A percentile compares a stretch with the other conserved stretches of the same genome.
Evolutionary conservation across 1,139 yeast species (phyloP).

Genomic region (Geotrichum histeridarum): DNA sequence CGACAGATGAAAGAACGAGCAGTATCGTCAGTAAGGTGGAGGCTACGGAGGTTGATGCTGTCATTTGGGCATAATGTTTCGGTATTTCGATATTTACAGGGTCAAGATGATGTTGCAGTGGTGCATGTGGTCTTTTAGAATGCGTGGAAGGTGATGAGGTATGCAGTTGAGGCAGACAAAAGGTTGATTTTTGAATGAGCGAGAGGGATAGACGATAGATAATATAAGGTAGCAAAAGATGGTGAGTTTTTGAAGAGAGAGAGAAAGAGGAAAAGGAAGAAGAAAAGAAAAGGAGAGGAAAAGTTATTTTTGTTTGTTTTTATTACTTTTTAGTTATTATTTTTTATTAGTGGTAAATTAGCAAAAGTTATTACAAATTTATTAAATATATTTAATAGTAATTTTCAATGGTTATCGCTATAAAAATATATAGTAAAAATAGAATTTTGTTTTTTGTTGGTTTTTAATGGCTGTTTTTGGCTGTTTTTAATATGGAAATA

Average conservation of each 20-base stretch:
- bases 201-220: neutral
- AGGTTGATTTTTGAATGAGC: constrained; percentile 1
- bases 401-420: no score
- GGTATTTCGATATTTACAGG: neutral
- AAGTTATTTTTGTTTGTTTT: neutral
- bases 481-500: no score
- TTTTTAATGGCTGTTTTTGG: no score
- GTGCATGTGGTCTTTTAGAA: neutral
- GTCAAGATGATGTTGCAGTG: neutral
- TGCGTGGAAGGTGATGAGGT: neutral
- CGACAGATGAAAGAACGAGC: neutral
- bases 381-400: no score
- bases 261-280: neutral
- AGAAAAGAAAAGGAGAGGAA: neutral
- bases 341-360: no score
- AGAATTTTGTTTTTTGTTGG: no score
- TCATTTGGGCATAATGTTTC: neutral
- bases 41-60: neutral
- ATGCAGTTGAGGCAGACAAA: neutral
- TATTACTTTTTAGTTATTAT: no score
- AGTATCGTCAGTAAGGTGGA: neutral
- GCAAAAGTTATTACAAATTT: no score
- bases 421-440: no score
- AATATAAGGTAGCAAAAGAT: neutral
- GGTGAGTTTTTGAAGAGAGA: neutral